Base-by-base conservation (phyloP, 2,329 filamentous ascomycete species). In the Neonectria hederae region DNA sequence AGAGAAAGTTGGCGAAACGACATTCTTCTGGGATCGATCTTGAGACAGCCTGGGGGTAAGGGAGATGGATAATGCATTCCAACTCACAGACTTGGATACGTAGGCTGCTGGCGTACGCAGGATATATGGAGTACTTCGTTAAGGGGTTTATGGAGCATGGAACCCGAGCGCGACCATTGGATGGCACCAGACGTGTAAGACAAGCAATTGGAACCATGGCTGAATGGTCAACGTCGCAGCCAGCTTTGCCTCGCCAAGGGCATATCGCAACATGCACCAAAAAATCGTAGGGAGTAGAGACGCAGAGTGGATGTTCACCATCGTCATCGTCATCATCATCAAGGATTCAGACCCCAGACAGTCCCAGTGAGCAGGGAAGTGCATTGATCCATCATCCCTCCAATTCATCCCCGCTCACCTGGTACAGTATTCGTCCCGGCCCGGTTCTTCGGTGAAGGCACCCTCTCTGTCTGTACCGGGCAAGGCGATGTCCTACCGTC, bases 1-100 rank as follows among this genome's bases (percentile, higher is more conserved):
- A 10, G 46, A 17, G 48, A 6, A 28, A 51, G 24, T 8, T 24
- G 26, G 24, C 53, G 40, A 24, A 55, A 35, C 43, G 35, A n/a
- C 4, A n/a, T 22, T 43, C 13, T 17, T 49, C 42, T 40, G 42
- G 26, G 60, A 58, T 63, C 43, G 60, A 58, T 63, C 43, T 48
- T 63, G 60, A 58, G 60, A 58, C 60, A 22, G 11, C 8, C 19
- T 19, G 28, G 21, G 21, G 17, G 30, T 21, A 22, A 57, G 54
- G 45, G 49, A 54, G 57, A 60, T 46, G 42, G 51, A 60, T 46
- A n/a, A 60, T 60, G 48, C 53, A 62, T 62, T 48, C 53, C 59
- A 53, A 35, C 26, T 38, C 26, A 5, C 13, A 32, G 3, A 19
- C 17, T 24, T 30, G 48, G 11, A 38, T 46, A 10, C 45, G 24